Conservation (phyloP, 1,139 yeast species). For the Sugiyamaella paludigena region DNA sequence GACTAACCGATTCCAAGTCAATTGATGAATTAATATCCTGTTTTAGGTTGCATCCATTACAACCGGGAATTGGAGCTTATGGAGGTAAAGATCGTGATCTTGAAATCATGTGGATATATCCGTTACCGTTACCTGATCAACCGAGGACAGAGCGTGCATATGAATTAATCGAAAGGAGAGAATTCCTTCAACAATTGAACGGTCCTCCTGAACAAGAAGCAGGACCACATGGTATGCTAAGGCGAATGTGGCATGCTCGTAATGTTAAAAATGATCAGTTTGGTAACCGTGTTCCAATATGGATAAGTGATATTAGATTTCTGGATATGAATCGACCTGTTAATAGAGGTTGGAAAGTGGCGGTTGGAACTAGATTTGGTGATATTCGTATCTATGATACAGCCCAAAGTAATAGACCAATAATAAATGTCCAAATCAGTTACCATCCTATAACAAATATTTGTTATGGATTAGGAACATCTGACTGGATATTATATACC, state of each 20-base stretch:
- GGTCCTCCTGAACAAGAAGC: not conserved
- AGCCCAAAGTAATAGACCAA: slow-evolving; percentile 30
- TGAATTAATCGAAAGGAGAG: slow-evolving; percentile 7
- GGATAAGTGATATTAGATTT: slow-evolving; percentile 38
- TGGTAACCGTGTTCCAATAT: slow-evolving; percentile 26
- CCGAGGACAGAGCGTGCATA: slow-evolving; percentile 7
- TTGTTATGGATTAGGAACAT: slow-evolving; percentile 18
- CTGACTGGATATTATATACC: slow-evolving; percentile 24
- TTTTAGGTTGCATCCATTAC: slow-evolving; percentile 37
- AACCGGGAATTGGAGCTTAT: slow-evolving; percentile 37
- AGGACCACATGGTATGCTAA: slow-evolving; percentile 8
- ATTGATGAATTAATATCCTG: slow-evolving; percentile 43
- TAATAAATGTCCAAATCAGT: slow-evolving; percentile 31
- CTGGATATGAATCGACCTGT: slow-evolving; percentile 30
- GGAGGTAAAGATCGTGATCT: slow-evolving; percentile 49
- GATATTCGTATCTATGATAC: slow-evolving; percentile 38
- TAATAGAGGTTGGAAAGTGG: slow-evolving; percentile 32
- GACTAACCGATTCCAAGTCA: slow-evolving; percentile 7
- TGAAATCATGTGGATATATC: slow-evolving; percentile 27
- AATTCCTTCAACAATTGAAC: slow-evolving; percentile 2
- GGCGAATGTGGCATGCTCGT: slow-evolving; percentile 32
- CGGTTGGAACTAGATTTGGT: slow-evolving; percentile 35
- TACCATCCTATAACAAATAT: slow-evolving; percentile 32
- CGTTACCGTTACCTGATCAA: slow-evolving; percentile 8
- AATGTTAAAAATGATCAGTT: slow-evolving; percentile 30